A percentile compares a stretch with the other conserved stretches of the same genome.
Conservation (phyloP, 2,329 filamentous ascomycete genomes). For the Aureobasidium musti region DNA sequence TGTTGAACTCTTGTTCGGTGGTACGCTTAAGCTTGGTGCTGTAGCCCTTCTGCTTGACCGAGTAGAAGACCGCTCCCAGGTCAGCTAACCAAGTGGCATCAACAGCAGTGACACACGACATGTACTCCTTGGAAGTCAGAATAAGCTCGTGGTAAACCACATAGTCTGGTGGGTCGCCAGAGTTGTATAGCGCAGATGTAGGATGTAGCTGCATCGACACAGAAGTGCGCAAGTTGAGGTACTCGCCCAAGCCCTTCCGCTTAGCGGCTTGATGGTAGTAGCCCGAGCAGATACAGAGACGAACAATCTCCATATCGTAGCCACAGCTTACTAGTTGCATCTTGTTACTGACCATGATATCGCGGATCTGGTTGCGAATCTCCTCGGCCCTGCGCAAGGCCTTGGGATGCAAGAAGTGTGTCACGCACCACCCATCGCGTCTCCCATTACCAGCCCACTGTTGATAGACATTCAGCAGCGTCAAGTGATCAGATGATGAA, state of each 20-base stretch:
- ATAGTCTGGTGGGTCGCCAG: slow-evolving; percentile 93
- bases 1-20: slow-evolving; percentile 88
- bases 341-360: slow-evolving; percentile 93
- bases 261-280: slow-evolving; percentile 98
- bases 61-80: slow-evolving; percentile 95
- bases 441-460: slow-evolving; percentile 93
- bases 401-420: slow-evolving; percentile 95
- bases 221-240: slow-evolving; percentile 92
- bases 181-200: slow-evolving; percentile 87
- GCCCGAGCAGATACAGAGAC: slow-evolving; percentile 94
- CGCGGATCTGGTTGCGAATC: slow-evolving; percentile 87
- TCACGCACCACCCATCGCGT: slow-evolving; percentile 87
- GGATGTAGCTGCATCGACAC: slow-evolving; percentile 94
- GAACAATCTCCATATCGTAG: slow-evolving; percentile 94
- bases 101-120: slow-evolving; percentile 93
- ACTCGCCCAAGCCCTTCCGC: slow-evolving; percentile 95
- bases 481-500: slow-evolving; percentile 94
- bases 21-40: slow-evolving; percentile 81
- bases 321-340: slow-evolving; percentile 86
- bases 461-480: slow-evolving; percentile 90
- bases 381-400: slow-evolving; percentile 88
- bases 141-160: slow-evolving; percentile 98
- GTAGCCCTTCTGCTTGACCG: slow-evolving; percentile 95
- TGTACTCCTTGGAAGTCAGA: slow-evolving; percentile 95
- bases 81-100: slow-evolving; percentile 98